Evolutionary conservation across 495 filamentous ascomycete species (phyloP), one percentile per base, ranked within the genome.

Genomic region (Lasiosphaeris hirsuta): DNA sequence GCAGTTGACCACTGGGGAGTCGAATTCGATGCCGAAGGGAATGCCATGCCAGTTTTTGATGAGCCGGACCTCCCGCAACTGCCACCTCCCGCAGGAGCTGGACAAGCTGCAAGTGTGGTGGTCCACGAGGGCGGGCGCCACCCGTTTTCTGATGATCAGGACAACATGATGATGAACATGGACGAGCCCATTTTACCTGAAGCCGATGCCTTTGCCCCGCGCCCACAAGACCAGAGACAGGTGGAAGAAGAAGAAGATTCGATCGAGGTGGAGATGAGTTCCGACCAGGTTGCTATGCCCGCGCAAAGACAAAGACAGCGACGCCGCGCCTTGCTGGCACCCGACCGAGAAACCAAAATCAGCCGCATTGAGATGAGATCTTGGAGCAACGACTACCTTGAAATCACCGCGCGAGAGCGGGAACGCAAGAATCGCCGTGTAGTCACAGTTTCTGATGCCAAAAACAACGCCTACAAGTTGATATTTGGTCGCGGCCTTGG

Each of bases 311-410:
- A 55, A 61, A 56, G 59, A 55, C 58, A 66, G 64, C 62, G 57
- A 30, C 60, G 66, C 65, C 61, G 57, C 33, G 38, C 61, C 54
- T 10, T 67, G 46, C 8, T 72, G 35, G 55, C 57, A 17, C 63
- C 69, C 2, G 84, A 84, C 56, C 59, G 65, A 9, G 65, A 65
- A 15, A 78, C 72, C 1, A 69, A 81, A 23, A 62, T 90, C 18
- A 76, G 78, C 46, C 84, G 82, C 55, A 63, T 66, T 9, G 78
- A 81, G 10, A 65, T 90, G 13, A 79, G 75, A 9, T 59, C 72
- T n/a, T 86, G 85, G 84, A 80, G 81, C 52, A 63, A 75, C 0
- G 69, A 84, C 33, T 92, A 91, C 52, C 46, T 82, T 36, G 51
- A 63, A 1, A 82, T 82, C 44, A 85, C 82, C 76, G 75, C 72